Percentiles rank a stretch among this genome's conserved stretches.
Evolutionary conservation across 2,329 filamentous ascomycete species (phyloP).

Genomic region (Ophiosphaerella korrae): DNA sequence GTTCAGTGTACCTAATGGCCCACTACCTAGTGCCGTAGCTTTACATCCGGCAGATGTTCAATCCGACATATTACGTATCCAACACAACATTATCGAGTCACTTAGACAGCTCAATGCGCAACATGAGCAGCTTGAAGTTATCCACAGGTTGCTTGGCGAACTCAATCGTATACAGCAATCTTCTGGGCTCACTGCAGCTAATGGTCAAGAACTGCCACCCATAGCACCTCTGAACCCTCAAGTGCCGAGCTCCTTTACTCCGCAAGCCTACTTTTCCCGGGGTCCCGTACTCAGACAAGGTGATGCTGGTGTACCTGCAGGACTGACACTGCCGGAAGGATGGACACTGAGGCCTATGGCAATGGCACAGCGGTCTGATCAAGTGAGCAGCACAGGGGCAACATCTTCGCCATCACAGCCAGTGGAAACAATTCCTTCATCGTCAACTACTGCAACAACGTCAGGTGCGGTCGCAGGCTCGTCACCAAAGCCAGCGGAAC

Average conservation of each 20-base stretch:
- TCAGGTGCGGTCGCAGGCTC: slow-evolving; percentile 9
- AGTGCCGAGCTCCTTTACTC: slow-evolving; percentile 21
- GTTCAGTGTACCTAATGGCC: slow-evolving; percentile 12
- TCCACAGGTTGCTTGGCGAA: slow-evolving; percentile 38
- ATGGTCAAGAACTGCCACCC: slow-evolving; percentile 31
- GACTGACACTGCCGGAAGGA: slow-evolving; percentile 44
- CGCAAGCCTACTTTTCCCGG: slow-evolving; percentile 42
- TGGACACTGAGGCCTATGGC: slow-evolving; percentile 45
- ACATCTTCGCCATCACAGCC: slow-evolving; percentile 10
- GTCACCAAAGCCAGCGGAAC: slow-evolving; percentile 31
- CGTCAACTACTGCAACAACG: slow-evolving; percentile 5
- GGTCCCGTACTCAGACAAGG: slow-evolving; percentile 40
- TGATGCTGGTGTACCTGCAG: slow-evolving; percentile 41
- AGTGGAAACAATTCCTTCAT: slow-evolving; percentile 4
- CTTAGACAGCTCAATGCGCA: slow-evolving; percentile 41
- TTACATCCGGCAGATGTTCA: slow-evolving; percentile 43
- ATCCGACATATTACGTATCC: slow-evolving; percentile 43
- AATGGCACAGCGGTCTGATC: slow-evolving; percentile 23
- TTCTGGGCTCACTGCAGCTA: slow-evolving; percentile 27
- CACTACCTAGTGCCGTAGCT: slow-evolving; percentile 25
- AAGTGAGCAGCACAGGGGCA: slow-evolving; percentile 9
- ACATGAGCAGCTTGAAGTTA: slow-evolving; percentile 41
- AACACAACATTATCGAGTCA: slow-evolving; percentile 46
- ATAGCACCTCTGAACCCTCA: slow-evolving; percentile 32
- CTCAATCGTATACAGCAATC: slow-evolving; percentile 40